Percentiles rank a stretch among this genome's conserved stretches.
These are phyloP conservation scores for Podospora sp. DNA, from an alignment of 495 filamentous ascomycete genomes.

Conservation along the genomic window DNA sequence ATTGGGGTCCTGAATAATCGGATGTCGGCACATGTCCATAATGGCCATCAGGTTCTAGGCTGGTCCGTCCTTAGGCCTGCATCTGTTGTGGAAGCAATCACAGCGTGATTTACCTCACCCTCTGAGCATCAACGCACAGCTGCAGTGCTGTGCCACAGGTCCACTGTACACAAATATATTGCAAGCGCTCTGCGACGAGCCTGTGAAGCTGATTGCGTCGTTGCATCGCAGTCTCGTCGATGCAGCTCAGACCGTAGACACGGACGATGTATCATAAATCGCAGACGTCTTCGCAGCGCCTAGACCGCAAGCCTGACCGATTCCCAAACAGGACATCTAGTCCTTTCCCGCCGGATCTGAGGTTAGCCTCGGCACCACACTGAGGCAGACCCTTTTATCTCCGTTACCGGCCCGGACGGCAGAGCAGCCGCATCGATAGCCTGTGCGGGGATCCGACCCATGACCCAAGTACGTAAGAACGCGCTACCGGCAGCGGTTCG, in stretches of 20 bases:
- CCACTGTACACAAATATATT: not conserved
- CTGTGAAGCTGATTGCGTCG: not conserved
- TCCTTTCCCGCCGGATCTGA: slow-evolving; percentile 2
- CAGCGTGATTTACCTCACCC: too few relatives aligned
- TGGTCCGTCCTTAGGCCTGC: too few relatives aligned
- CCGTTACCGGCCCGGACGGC: slow-evolving; percentile 16
- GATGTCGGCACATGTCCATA: too few relatives aligned
- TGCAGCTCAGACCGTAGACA: not conserved
- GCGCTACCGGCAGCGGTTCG: not conserved
- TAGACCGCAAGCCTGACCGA: not conserved
- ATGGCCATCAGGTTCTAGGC: too few relatives aligned
- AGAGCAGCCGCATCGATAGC: not conserved
- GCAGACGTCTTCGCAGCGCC: not conserved
- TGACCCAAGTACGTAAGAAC: too few relatives aligned
- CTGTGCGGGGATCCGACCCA: slow-evolving; percentile 16
- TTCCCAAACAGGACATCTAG: slow-evolving; percentile 9
- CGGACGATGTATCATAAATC: slow-evolving; percentile 3
- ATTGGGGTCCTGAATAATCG: too few relatives aligned
- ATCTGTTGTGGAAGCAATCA: not conserved
- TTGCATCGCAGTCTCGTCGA: not conserved
- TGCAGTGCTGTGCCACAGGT: not conserved
- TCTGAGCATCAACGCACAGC: not conserved
- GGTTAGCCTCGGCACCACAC: not conserved
- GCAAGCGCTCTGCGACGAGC: not conserved
- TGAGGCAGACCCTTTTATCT: slow-evolving; percentile 3